Base-by-base conservation (phyloP, 2,329 filamentous ascomycete genomes). In the Pseudogymnoascus sp. region DNA sequence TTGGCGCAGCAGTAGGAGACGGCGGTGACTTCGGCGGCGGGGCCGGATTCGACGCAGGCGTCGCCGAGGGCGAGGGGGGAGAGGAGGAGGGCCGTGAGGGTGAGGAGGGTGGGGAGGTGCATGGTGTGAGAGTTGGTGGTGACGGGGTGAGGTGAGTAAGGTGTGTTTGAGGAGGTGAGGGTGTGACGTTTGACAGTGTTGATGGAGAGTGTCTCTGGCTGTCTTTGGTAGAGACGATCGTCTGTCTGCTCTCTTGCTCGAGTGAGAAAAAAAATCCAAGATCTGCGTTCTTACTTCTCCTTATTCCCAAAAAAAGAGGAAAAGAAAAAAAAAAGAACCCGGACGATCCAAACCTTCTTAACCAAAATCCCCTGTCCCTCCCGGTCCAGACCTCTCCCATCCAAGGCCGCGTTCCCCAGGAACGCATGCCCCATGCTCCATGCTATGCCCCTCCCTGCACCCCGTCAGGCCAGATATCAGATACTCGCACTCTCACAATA, bases 41-140 rank as follows among this genome's bases (percentile, higher is more conserved):
- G 66, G 8, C 66, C 64, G 28, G 65, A 65, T 20, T 64, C 66
- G 47, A 68, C 65, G 58, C 66, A 67, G 6, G 64, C 64, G 37
- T 62, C 58, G n/a, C 50, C 39, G 20, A 60, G 60, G 58, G 62
- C 62, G 39, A 65, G 60, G 20, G 62, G 35, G 22, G 60, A 25
- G 34, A 66, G 60, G 12, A 3, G 0, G 28, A 63, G 37, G 7
- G 47, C 8, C 16, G 59, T 14, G 43, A 65, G 8, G 37, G 57
- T 6, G 60, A 62, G 54, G 61, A 65, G 34, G 22, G 35, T 58
- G 18, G 61, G 30, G 58, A 63, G 37, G 16, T 64, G 65, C 64
- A 65, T 65, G 9, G 1, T 6, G 14, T 28, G 28, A n/a, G n/a
- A n/a, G 20, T 9, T 20, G 38, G 38, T 41, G 38, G 38, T 41